These are phyloP conservation scores for Ceratocystis destructans DNA, from an alignment of 2,329 filamentous ascomycete species.

Conservation along the genomic window DNA sequence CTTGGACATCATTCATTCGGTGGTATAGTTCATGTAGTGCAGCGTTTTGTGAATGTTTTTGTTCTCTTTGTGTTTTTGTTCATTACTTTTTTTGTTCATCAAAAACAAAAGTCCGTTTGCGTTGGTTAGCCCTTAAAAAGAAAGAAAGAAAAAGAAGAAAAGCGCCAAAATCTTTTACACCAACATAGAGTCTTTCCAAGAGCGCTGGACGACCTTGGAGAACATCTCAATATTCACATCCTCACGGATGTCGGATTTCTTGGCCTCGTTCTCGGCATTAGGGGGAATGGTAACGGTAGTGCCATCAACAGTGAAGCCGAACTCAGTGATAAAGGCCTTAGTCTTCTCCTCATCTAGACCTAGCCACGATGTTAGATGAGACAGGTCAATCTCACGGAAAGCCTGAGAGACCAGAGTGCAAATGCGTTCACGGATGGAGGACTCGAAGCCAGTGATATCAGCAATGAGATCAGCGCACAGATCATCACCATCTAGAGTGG, in stretches of 20 bases:
- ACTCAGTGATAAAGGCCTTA: slow-evolving; percentile 67
- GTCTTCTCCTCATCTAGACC: slow-evolving; percentile 55
- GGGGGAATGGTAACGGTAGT: slow-evolving; percentile 61
- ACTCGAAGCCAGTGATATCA: slow-evolving; percentile 90
- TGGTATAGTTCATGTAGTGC: background rate
- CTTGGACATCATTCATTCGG: too few relatives aligned
- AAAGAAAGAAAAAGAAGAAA: slow-evolving; percentile 14
- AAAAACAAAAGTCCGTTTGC: slow-evolving; percentile 9
- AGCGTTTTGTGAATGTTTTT: slow-evolving; percentile 8
- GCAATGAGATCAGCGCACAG: slow-evolving; percentile 90
- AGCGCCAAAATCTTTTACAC: slow-evolving; percentile 10
- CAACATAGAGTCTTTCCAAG: slow-evolving; percentile 54
- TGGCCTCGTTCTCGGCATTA: slow-evolving; percentile 96
- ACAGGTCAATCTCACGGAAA: slow-evolving; percentile 57
- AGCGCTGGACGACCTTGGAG: slow-evolving; percentile 62
- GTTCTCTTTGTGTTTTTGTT: slow-evolving; percentile 16
- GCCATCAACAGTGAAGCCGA: slow-evolving; percentile 69
- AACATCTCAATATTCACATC: slow-evolving; percentile 88
- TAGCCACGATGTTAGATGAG: slow-evolving; percentile 61
- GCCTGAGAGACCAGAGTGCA: slow-evolving; percentile 73
- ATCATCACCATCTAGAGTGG: slow-evolving; percentile 81
- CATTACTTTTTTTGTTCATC: slow-evolving; percentile 16
- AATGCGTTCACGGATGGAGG: slow-evolving; percentile 79
- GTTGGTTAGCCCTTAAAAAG: slow-evolving; percentile 9
- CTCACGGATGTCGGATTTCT: slow-evolving; percentile 89